phyloP scores from a whole-genome alignment of 257 asterid genomes.

The Forsythia suspensa region DNA sequence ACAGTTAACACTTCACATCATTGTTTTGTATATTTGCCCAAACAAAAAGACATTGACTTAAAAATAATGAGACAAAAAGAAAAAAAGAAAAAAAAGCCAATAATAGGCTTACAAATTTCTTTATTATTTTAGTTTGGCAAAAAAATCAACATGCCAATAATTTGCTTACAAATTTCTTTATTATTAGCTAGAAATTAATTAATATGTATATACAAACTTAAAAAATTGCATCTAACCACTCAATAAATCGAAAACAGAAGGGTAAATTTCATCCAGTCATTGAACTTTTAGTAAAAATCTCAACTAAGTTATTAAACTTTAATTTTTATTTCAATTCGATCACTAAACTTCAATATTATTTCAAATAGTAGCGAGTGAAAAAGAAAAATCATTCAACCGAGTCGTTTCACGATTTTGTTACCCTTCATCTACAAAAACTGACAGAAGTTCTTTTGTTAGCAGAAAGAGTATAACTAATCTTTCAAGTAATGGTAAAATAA shows the following conservation, averaged over 20 bases:
- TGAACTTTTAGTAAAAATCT: too few relatives aligned
- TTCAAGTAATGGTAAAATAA: too few relatives aligned
- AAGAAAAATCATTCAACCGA: too few relatives aligned
- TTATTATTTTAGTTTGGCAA: neutral
- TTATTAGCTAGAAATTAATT: neutral
- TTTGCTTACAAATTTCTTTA: neutral
- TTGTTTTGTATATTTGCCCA: neutral
- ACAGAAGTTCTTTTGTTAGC: too few relatives aligned
- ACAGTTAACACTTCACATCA: neutral
- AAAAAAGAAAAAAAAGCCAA: neutral
- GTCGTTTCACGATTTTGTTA: too few relatives aligned
- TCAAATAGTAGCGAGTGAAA: too few relatives aligned
- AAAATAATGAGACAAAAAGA: neutral
- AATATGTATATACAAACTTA: neutral
- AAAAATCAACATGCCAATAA: neutral
- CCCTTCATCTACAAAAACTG: too few relatives aligned
- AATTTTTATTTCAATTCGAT: too few relatives aligned
- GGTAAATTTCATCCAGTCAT: too few relatives aligned
- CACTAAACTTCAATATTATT: too few relatives aligned
- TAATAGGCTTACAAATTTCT: neutral
- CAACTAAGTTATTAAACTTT: too few relatives aligned
- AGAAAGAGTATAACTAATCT: too few relatives aligned
- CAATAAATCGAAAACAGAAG: neutral
- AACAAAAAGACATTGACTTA: neutral
- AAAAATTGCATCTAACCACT: conserved; percentile 4